These are phyloP conservation scores for Carex sylvatica DNA, from an alignment of 202 grass and related monocot species.

Conservation along the genomic window DNA sequence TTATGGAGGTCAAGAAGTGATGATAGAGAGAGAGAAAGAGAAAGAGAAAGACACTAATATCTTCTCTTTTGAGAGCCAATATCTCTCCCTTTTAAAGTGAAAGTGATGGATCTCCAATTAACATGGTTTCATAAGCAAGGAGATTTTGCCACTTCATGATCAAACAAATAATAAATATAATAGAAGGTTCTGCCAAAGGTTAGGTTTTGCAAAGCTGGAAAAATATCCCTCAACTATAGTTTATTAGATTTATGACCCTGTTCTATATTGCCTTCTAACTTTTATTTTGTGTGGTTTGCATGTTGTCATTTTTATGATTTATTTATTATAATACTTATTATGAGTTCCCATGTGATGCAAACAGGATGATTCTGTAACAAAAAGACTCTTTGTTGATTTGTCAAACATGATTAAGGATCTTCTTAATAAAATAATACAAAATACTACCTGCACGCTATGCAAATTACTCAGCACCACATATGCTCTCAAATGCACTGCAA, in stretches of 20 bases:
- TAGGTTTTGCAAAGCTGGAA: constrained; percentile 20
- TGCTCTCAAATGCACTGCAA: not conserved
- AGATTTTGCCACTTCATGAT: constrained; percentile 24
- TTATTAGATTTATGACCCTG: constrained; percentile 12
- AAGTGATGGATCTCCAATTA: constrained; percentile 56
- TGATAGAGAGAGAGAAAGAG: constrained; percentile 17
- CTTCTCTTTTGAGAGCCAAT: constrained; percentile 29
- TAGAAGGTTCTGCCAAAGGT: not conserved
- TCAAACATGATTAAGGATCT: constrained; percentile 26
- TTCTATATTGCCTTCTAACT: not conserved
- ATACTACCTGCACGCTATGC: not conserved
- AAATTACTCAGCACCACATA: not conserved
- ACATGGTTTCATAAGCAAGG: constrained; percentile 15
- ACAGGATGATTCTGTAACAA: constrained; percentile 11
- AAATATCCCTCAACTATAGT: constrained; percentile 9
- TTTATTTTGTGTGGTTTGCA: constrained; percentile 25
- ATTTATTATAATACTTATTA: constrained; percentile 25
- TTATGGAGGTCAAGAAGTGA: constrained; percentile 19
- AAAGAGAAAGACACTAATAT: not conserved
- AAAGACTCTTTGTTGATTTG: constrained; percentile 17
- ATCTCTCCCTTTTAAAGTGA: constrained; percentile 55
- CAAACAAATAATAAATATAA: not conserved
- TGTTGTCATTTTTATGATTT: constrained; percentile 8
- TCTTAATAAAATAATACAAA: constrained; percentile 2
- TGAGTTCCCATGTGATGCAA: constrained; percentile 28